Base-by-base conservation (phyloP, 2,329 filamentous ascomycete species). In the Salinomyces thailandicus region DNA sequence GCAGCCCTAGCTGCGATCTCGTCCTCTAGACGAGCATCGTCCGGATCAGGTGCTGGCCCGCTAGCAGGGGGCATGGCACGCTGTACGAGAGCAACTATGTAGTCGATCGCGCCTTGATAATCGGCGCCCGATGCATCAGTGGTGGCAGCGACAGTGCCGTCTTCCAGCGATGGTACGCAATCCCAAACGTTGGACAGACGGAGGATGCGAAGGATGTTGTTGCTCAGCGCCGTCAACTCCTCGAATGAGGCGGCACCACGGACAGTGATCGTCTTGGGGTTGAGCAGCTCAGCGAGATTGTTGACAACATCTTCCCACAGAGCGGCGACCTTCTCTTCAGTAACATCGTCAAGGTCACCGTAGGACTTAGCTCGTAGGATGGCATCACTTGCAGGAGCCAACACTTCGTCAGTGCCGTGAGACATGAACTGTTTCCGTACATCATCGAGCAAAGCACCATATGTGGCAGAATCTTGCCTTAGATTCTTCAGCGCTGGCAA, bases 401-500 rank as follows among this genome's bases (percentile, higher is more conserved):
- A 69, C 13, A 96, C 87, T 37, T 75, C 75, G 50, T 84, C 81
- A 52, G 93, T 85, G 29, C 84, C 83, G 54, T 98, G 91, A n/a
- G 85, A 78, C 50, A 82, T 78, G 62, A 98, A 96, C 51, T 98
- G 91, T 39, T 85, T 85, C 58, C 84, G 86, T 49, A 96, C 85
- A 52, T 95, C 87, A 48, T 94, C 86, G 1, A 98, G 68, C 18
- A 96, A 66, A 15, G 80, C 77, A 5, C 79, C 75, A 54, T 93
- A 93, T 2, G 78, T 80, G 2, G 81, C 79, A 1, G 85, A 77
- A 47, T 93, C 85, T 56, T 94, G 86, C 35, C 87, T 80, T 24
- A 96, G 67, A 52, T 93, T 84, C 54, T 87, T 81, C 54, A 96
- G 93, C 15, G 87, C 75, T 27, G 89, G 82, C 1, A 95, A 71